These are phyloP conservation scores for Akanthomyces muscarius DNA, from an alignment of 2,329 filamentous ascomycete genomes.

Conservation along the genomic window DNA sequence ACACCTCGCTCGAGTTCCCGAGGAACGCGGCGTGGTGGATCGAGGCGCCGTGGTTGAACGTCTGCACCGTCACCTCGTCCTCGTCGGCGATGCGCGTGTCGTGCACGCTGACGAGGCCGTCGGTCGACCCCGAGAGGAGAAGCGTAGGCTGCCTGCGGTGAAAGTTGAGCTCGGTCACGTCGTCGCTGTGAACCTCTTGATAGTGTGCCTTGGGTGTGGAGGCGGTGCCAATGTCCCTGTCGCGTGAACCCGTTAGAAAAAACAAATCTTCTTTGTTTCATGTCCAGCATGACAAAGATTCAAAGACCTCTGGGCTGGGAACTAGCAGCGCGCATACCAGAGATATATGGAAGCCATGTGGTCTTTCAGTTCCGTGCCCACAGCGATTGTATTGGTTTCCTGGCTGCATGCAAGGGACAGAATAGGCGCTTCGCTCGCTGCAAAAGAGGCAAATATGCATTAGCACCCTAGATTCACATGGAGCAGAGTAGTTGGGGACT, in stretches of 20 bases:
- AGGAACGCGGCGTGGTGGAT: constrained; percentile 74
- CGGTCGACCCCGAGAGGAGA: constrained; percentile 72
- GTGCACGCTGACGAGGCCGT: constrained; percentile 74
- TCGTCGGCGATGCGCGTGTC: constrained; percentile 68
- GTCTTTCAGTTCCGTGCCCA: constrained; percentile 68
- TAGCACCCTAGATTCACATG: too few species aligned
- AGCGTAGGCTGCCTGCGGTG: constrained; percentile 58
- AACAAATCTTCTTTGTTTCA: background rate
- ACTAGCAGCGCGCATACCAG: constrained; percentile 42
- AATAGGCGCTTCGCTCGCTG: constrained; percentile 49
- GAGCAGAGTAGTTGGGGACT: constrained; percentile 18
- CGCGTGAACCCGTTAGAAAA: background rate
- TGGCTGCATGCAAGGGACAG: constrained; percentile 61
- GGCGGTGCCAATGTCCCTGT: constrained; percentile 55
- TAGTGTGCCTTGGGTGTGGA: constrained; percentile 49
- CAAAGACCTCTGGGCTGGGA: background rate
- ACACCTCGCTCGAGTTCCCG: constrained; percentile 55
- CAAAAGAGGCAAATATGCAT: background rate
- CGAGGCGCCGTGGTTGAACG: constrained; percentile 72
- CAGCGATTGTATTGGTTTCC: constrained; percentile 57
- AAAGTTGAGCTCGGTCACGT: constrained; percentile 57
- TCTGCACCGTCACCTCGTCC: constrained; percentile 72
- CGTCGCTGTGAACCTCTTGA: constrained; percentile 63
- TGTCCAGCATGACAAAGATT: too few species aligned
- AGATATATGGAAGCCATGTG: constrained; percentile 57